phyloP scores from a whole-genome alignment of 2,329 filamentous ascomycete genomes.

The Colletotrichum tofieldiae region DNA sequence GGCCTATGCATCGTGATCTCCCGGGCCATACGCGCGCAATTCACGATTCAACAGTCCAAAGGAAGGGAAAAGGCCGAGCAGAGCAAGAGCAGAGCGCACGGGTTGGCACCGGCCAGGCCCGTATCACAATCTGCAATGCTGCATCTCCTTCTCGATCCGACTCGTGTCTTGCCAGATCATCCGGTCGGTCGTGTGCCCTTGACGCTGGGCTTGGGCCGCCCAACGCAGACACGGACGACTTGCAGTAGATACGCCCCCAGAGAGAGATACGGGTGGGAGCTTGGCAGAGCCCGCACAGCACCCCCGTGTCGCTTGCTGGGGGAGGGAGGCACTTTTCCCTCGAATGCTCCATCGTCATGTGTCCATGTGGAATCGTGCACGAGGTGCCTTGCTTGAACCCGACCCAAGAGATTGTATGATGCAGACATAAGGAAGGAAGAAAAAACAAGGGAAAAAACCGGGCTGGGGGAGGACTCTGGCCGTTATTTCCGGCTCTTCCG shows the following conservation, averaged over 20 bases:
- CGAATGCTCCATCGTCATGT: neutral
- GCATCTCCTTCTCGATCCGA: neutral
- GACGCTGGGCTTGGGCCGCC: neutral
- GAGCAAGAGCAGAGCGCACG: neutral
- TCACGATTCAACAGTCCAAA: neutral
- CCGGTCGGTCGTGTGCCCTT: neutral
- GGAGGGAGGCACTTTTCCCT: neutral
- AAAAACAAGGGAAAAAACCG: conserved; percentile 4
- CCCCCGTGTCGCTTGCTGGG: no score
- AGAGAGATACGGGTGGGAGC: neutral
- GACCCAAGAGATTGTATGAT: neutral
- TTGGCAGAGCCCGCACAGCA: neutral
- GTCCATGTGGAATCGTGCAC: neutral
- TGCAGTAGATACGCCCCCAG: no score
- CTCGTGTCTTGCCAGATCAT: neutral
- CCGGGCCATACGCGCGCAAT: neutral
- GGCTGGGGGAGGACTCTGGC: neutral
- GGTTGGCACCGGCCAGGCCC: conserved; percentile 2
- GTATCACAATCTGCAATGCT: conserved; percentile 3
- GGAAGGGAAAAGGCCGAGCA: neutral
- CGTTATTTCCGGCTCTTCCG: conserved; percentile 31
- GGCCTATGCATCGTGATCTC: conserved; percentile 3
- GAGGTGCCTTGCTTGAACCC: neutral
- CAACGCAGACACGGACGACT: no score
- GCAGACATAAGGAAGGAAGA: neutral